phyloP scores from a whole-genome alignment of 768 basidiomycete species.

The Psilocybe azurescens region DNA sequence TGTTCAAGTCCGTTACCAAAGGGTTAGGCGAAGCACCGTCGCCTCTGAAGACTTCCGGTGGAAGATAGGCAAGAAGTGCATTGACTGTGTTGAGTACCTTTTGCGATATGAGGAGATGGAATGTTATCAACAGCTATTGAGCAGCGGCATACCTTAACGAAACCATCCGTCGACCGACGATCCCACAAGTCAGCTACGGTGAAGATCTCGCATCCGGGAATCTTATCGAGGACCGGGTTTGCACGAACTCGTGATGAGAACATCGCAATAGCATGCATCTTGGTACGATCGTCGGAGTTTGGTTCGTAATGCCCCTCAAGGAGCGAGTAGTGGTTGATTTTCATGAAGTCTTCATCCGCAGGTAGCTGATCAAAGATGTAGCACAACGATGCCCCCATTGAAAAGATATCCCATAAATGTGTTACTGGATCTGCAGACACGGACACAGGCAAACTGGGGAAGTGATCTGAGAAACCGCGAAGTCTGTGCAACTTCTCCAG shows the following conservation, averaged over 20 bases:
- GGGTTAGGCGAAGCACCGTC: not conserved
- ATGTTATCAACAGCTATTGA: not conserved
- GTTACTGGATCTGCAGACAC: not conserved
- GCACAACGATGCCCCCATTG: not conserved
- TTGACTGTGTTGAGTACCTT: not conserved
- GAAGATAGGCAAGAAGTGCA: not conserved
- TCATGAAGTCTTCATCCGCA: not conserved
- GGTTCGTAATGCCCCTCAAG: not conserved
- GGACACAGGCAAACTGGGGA: not conserved
- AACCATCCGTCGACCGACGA: not conserved
- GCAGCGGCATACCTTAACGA: constrained; percentile 1
- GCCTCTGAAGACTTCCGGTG: not conserved
- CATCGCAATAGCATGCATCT: not conserved
- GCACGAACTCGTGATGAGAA: not conserved
- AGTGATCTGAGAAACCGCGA: not conserved
- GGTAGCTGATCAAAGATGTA: constrained; percentile 4
- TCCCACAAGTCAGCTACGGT: not conserved
- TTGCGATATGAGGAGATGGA: not conserved
- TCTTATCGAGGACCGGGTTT: not conserved
- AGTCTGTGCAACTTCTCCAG: not conserved
- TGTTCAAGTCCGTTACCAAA: not conserved
- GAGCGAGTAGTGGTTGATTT: not conserved
- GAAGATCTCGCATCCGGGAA: constrained; percentile 1
- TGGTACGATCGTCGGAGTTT: not conserved
- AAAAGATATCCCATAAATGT: not conserved